Conservation (phyloP, 345 rosid genomes). For the Camelina laxa region DNA sequence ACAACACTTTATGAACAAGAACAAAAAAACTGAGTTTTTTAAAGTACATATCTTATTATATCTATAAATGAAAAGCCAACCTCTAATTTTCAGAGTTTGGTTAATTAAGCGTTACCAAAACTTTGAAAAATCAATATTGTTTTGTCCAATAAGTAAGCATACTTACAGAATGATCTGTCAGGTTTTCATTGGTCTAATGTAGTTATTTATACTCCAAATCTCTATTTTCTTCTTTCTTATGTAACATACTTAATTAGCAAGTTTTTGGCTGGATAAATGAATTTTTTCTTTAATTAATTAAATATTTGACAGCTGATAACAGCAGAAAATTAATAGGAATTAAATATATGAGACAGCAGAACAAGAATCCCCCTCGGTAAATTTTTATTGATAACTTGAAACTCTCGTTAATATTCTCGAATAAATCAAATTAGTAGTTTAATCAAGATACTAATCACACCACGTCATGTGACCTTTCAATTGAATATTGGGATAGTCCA, state of each 20-base stretch:
- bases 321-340: not conserved
- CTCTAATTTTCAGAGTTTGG: not conserved
- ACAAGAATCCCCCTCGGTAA: slow-evolving; percentile 37
- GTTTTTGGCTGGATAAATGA: slow-evolving; percentile 25
- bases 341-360: slow-evolving; percentile 14
- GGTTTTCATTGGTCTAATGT: not conserved
- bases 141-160: slow-evolving; percentile 3
- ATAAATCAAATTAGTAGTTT: slow-evolving; percentile 30
- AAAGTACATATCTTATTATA: too few species aligned
- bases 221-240: not conserved
- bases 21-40: too few species aligned
- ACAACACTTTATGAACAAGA: too few species aligned
- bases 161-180: not conserved
- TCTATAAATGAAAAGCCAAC: not conserved
- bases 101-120: not conserved
- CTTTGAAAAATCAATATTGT: not conserved
- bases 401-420: slow-evolving; percentile 17
- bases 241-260: slow-evolving; percentile 1
- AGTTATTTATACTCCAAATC: too few species aligned
- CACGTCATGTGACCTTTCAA: slow-evolving; percentile 56
- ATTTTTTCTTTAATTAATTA: not conserved
- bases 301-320: not conserved
- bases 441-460: slow-evolving; percentile 43
- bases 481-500: slow-evolving; percentile 61
- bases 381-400: not conserved